These are phyloP conservation scores for Oxyria digyna DNA, from an alignment of 148 eudicot genomes.

Conservation along the genomic window DNA sequence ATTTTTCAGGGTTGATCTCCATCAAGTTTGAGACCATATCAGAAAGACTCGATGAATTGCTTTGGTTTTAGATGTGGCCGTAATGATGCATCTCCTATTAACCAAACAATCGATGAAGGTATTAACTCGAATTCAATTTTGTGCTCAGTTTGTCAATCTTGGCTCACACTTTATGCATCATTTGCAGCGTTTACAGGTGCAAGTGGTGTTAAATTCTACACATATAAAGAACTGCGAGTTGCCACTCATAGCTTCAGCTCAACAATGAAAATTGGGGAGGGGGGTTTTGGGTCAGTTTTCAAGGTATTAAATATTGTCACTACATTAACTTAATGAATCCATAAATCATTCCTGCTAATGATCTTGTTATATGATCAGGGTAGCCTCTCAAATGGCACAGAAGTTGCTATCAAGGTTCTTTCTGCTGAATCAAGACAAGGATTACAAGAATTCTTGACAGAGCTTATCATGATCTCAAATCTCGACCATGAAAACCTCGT, in stretches of 20 bases:
- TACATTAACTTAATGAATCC: background rate
- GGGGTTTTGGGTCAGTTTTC: slow-evolving; percentile 80
- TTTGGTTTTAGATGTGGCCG: background rate
- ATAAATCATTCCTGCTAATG: background rate
- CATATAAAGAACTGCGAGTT: slow-evolving; percentile 38
- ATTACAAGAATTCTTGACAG: slow-evolving; percentile 55
- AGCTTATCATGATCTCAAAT: slow-evolving; percentile 45
- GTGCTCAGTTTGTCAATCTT: background rate
- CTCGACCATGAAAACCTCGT: slow-evolving; percentile 77
- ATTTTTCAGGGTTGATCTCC: background rate
- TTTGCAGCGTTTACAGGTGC: slow-evolving; percentile 20
- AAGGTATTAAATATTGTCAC: slow-evolving; percentile 32
- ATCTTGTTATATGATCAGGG: slow-evolving; percentile 39
- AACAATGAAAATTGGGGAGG: slow-evolving; percentile 58
- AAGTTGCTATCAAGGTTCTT: slow-evolving; percentile 70
- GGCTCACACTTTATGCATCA: background rate
- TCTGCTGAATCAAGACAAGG: slow-evolving; percentile 75
- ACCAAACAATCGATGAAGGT: background rate
- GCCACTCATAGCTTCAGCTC: slow-evolving; percentile 49
- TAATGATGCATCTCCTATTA: background rate
- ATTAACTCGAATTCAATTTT: background rate
- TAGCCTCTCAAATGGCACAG: slow-evolving; percentile 47
- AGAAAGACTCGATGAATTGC: background rate
- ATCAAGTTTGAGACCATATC: background rate
- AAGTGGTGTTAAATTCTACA: slow-evolving; percentile 35